Evolutionary conservation across 2,329 filamentous ascomycete species (phyloP).

Genomic region (Dactylellina cionopaga): DNA sequence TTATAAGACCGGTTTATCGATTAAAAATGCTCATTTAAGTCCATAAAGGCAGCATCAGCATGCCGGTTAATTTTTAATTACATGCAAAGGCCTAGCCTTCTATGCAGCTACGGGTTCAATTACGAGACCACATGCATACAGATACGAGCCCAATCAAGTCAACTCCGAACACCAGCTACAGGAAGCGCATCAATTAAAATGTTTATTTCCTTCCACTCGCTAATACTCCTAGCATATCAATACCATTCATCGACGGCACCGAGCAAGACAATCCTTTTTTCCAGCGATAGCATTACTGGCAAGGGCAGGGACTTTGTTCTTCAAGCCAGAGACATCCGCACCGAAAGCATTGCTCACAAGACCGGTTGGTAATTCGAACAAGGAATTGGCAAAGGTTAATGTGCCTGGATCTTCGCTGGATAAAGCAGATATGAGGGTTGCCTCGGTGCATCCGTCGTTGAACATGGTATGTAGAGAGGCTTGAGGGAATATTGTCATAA

Average conservation of each 20-base stretch:
- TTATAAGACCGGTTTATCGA: no score
- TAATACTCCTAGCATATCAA: neutral
- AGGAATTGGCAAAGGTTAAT: slow-evolving; percentile 63
- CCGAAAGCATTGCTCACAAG: slow-evolving; percentile 64
- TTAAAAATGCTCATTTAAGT: no score
- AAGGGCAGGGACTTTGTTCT: slow-evolving; percentile 15
- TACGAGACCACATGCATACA: no score
- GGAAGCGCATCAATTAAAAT: no score
- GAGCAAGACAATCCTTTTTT: slow-evolving; percentile 30
- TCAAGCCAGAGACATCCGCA: slow-evolving; percentile 54
- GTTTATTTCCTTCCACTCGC: neutral
- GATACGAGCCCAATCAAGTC: no score
- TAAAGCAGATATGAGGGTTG: slow-evolving; percentile 65
- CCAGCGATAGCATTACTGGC: slow-evolving; percentile 48
- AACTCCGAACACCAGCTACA: no score
- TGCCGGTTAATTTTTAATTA: no score
- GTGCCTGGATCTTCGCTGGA: slow-evolving; percentile 66
- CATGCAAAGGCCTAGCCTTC: no score
- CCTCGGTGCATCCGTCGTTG: slow-evolving; percentile 66
- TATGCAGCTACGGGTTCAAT: no score
- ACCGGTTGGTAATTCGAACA: slow-evolving; percentile 62
- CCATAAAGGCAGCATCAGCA: no score
- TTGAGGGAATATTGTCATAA: slow-evolving; percentile 66
- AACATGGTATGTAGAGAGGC: slow-evolving; percentile 66
- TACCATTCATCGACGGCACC: slow-evolving; percentile 6